Conservation (phyloP, 78 protist genomes). For the Isochrysis galbana region DNA sequence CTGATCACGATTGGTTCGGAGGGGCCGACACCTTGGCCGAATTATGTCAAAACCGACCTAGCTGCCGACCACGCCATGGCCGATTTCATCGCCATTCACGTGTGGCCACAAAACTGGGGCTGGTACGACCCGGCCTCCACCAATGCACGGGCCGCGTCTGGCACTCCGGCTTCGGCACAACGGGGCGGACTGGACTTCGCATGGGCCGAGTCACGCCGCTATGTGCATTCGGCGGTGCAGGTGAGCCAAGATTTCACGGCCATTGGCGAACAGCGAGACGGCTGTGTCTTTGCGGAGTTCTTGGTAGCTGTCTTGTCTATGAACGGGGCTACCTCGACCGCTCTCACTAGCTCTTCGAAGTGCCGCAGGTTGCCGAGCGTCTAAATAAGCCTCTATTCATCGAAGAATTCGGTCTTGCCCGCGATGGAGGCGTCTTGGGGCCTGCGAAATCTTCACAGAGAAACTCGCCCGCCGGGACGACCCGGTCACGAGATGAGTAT, state of each 20-base stretch:
- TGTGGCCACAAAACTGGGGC: not conserved
- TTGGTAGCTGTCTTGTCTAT: no score
- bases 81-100: not conserved
- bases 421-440: not conserved
- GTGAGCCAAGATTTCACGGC: no score
- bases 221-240: not conserved
- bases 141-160: no score
- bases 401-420: slow-evolving; percentile 19
- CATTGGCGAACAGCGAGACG: no score
- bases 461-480: not conserved
- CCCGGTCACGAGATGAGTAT: not conserved
- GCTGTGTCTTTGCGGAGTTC: no score
- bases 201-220: not conserved
- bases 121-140: not conserved
- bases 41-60: not conserved
- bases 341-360: not conserved
- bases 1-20: not conserved
- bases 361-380: no score
- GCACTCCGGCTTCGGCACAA: no score
- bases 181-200: not conserved
- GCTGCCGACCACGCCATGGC: not conserved
- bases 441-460: no score
- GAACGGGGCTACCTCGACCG: no score
- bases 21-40: not conserved
- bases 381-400: not conserved